phyloP scores from a whole-genome alignment of 1,284 basidiomycete genomes.

The Papiliotrema fonsecae region DNA sequence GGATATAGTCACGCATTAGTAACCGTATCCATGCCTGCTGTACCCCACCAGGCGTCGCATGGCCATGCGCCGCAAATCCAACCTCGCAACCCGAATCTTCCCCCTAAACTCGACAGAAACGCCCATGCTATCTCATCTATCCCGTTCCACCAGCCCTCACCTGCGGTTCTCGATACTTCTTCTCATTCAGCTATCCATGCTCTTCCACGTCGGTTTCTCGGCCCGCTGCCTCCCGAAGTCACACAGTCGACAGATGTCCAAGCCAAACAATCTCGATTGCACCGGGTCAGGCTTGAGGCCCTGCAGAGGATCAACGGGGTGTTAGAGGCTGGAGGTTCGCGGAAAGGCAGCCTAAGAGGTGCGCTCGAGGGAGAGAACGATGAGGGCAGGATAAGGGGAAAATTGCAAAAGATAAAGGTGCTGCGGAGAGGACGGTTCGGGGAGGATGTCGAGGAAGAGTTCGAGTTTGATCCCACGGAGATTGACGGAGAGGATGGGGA shows the following conservation, averaged over 20 bases:
- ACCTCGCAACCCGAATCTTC: background rate
- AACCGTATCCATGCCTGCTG: background rate
- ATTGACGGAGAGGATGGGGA: background rate
- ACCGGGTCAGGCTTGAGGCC: constrained; percentile 13
- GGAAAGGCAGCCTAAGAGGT: background rate
- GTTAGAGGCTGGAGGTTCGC: background rate
- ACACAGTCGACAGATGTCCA: constrained; percentile 18
- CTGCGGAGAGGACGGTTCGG: background rate
- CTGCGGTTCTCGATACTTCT: constrained; percentile 19
- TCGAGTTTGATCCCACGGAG: background rate
- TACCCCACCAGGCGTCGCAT: background rate
- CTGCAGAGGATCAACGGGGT: constrained; percentile 7
- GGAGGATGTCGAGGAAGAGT: constrained; percentile 2
- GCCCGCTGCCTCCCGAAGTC: constrained; percentile 33
- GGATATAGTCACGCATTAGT: background rate
- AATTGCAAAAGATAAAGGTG: background rate
- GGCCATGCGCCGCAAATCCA: background rate
- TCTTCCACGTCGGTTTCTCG: constrained; percentile 37
- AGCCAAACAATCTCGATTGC: constrained; percentile 18
- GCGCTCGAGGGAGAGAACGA: background rate
- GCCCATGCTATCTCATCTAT: no score
- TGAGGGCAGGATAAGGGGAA: background rate
- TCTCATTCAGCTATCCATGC: constrained; percentile 26
- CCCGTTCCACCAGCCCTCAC: constrained; percentile 25
- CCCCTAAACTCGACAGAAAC: background rate